Percentiles rank a stretch among this genome's conserved stretches.
Evolutionary conservation across 202 grass and related monocot species (phyloP).

Genomic region (Schoenoplectus triqueter): DNA sequence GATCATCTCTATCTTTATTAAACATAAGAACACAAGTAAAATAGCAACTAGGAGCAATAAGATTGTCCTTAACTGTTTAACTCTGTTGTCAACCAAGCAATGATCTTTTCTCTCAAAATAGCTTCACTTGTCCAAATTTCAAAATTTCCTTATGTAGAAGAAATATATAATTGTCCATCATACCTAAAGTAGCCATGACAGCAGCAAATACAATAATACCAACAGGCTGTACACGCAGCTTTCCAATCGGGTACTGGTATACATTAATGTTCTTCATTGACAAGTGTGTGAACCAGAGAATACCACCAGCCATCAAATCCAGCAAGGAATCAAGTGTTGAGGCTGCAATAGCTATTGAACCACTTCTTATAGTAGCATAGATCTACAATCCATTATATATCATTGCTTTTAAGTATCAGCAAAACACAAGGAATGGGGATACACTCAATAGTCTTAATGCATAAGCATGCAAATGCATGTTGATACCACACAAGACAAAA

Average conservation of each 20-base stretch:
- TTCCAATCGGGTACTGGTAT: conserved; percentile 96
- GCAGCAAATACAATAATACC: conserved; percentile 97
- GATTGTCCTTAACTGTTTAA: no score
- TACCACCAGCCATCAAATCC: conserved; percentile 94
- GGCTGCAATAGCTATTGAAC: conserved; percentile 96
- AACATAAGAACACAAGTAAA: no score
- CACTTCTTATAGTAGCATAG: conserved; percentile 90
- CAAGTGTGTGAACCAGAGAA: conserved; percentile 97
- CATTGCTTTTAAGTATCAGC: conserved; percentile 15
- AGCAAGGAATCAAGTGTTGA: conserved; percentile 95
- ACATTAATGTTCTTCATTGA: conserved; percentile 95
- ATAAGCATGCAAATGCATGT: neutral
- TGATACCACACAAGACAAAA: neutral
- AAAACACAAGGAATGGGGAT: neutral
- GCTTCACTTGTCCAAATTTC: neutral
- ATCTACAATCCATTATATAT: conserved; percentile 44
- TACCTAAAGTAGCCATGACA: conserved; percentile 97
- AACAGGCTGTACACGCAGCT: conserved; percentile 93
- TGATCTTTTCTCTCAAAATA: neutral
- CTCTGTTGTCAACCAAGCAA: no score
- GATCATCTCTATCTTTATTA: no score
- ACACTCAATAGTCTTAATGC: neutral
- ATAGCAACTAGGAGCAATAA: no score
- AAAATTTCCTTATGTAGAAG: neutral
- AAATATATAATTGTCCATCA: conserved; percentile 25